phyloP scores from a whole-genome alignment of 768 basidiomycete genomes.

The Rhodotorula sphaerocarpa region DNA sequence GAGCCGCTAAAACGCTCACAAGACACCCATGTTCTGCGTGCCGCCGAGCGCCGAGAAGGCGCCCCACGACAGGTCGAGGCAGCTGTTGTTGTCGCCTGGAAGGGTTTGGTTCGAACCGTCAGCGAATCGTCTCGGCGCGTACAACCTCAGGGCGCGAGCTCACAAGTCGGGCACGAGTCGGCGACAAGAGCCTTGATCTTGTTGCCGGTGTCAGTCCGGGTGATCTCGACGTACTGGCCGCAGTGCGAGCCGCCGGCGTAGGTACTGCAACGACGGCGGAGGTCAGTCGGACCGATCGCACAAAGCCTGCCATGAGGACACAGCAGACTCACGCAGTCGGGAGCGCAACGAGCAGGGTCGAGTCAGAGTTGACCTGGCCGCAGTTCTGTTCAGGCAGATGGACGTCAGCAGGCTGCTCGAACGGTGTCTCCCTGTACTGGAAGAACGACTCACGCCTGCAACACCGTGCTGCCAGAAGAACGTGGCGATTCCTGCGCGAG shows the following conservation, averaged over 20 bases:
- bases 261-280: neutral
- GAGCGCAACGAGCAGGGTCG: constrained; percentile 15
- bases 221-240: constrained; percentile 27
- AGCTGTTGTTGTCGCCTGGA: constrained; percentile 13
- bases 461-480: neutral
- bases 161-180: constrained; percentile 24
- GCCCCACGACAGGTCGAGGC: constrained; percentile 18
- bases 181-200: constrained; percentile 15
- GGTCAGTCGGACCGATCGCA: neutral
- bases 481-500: too few species aligned
- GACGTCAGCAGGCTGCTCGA: too few species aligned
- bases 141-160: neutral
- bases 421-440: too few species aligned
- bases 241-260: constrained; percentile 26
- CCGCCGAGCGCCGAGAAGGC: constrained; percentile 16
- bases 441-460: too few species aligned
- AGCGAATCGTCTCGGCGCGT: too few species aligned
- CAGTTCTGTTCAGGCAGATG: too few species aligned
- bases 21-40: too few species aligned
- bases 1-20: too few species aligned
- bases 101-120: too few species aligned
- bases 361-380: constrained; percentile 15
- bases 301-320: neutral
- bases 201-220: constrained; percentile 23
- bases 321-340: constrained; percentile 2